These are phyloP conservation scores for Coprinellus micaceus DNA, from an alignment of 768 basidiomycete genomes.

Conservation along the genomic window DNA sequence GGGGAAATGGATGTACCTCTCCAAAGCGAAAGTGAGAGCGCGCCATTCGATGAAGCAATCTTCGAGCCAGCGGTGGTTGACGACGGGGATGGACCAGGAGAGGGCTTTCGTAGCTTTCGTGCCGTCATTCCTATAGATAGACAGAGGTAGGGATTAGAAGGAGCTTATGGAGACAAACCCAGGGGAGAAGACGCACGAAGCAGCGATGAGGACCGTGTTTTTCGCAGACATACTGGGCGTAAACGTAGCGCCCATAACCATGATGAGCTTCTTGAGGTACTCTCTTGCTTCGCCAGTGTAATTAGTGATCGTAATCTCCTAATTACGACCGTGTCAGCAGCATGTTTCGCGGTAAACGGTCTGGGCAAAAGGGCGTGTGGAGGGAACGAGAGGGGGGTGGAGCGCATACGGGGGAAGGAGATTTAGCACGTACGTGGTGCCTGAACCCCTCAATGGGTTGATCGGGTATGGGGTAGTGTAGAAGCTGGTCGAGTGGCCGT, in stretches of 20 bases:
- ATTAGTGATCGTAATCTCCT: constrained; percentile 85
- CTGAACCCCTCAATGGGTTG: constrained; percentile 56
- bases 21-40: constrained; percentile 55
- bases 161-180: neutral
- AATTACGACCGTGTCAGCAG: no score
- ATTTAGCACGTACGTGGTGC: constrained; percentile 47
- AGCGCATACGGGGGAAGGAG: constrained; percentile 7
- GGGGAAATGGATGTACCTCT: constrained; percentile 70
- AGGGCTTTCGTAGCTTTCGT: constrained; percentile 71
- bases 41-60: constrained; percentile 85
- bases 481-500: constrained; percentile 66
- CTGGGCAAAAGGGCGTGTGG: neutral
- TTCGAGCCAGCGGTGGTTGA: constrained; percentile 91
- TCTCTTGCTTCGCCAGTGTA: constrained; percentile 85
- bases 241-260: constrained; percentile 71
- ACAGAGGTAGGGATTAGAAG: neutral
- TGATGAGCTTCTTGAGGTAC: constrained; percentile 82
- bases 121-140: constrained; percentile 34
- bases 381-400: neutral
- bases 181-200: constrained; percentile 58
- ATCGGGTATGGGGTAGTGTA: constrained; percentile 81
- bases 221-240: constrained; percentile 75
- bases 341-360: neutral
- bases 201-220: constrained; percentile 82
- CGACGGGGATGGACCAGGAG: constrained; percentile 79